phyloP scores from a whole-genome alignment of 805 yeast genomes.

The Alloascoidea hylecoeti region DNA sequence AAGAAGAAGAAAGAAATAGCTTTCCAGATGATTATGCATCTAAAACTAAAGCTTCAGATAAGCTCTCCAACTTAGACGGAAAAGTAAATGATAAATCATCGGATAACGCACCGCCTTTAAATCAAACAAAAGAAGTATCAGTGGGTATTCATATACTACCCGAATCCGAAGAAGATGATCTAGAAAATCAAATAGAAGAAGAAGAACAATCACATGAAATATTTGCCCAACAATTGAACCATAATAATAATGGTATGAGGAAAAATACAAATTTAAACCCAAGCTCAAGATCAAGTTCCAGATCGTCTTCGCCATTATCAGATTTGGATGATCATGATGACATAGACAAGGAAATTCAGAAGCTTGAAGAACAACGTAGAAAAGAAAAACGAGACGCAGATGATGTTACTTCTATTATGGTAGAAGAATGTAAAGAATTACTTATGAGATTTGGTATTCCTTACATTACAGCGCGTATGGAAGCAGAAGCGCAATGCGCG shows the following conservation, averaged over 20 bases:
- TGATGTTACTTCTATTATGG: conserved; percentile 78
- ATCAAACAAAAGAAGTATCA: conserved; percentile 6
- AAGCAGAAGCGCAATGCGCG: conserved; percentile 98
- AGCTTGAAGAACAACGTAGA: conserved; percentile 43
- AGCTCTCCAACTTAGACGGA: background rate
- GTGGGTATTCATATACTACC: conserved; percentile 14
- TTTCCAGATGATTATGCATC: too few relatives aligned
- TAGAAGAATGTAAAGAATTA: conserved; percentile 81
- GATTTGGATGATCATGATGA: conserved; percentile 8
- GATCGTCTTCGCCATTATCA: conserved; percentile 2
- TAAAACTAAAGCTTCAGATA: too few relatives aligned
- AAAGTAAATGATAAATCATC: background rate
- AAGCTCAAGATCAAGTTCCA: background rate
- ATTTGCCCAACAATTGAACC: conserved; percentile 32
- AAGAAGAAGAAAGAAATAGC: too few relatives aligned
- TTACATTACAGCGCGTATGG: conserved; percentile 92
- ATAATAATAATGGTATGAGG: conserved; percentile 6
- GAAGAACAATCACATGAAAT: conserved; percentile 65
- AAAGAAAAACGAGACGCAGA: conserved; percentile 80
- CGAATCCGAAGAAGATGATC: conserved; percentile 59
- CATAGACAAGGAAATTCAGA: conserved; percentile 17
- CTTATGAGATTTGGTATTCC: conserved; percentile 87
- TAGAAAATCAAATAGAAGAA: conserved; percentile 43
- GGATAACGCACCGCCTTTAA: too few relatives aligned
- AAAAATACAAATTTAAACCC: conserved; percentile 1